Percentiles rank a stretch among this genome's conserved stretches.
Conservation (phyloP, 1,139 yeast species). For the Saccharomyces hybrid region DNA sequence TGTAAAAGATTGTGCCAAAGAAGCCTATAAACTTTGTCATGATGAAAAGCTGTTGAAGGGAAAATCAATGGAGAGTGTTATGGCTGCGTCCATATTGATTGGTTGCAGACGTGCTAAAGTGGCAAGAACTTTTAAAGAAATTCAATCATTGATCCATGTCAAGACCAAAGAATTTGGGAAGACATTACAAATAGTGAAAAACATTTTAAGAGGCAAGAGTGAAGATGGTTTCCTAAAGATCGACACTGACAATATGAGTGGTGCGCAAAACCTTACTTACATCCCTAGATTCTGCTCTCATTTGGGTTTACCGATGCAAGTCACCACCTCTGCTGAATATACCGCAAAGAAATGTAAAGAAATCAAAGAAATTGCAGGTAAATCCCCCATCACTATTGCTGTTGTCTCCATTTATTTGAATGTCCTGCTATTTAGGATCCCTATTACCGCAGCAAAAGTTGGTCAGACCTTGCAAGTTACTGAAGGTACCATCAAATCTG, state of each 20-base stretch:
- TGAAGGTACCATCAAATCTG: constrained; percentile 93
- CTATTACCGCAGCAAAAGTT: constrained; percentile 62
- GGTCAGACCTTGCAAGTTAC: constrained; percentile 96
- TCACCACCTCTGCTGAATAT: constrained; percentile 88
- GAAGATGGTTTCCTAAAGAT: constrained; percentile 35
- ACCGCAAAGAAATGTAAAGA: constrained; percentile 86
- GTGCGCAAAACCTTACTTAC: constrained; percentile 88
- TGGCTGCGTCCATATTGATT: constrained; percentile 92
- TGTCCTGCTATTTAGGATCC: constrained; percentile 68
- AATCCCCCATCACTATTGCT: constrained; percentile 95
- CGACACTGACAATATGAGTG: constrained; percentile 55
- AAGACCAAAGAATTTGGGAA: constrained; percentile 92
- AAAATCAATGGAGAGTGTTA: constrained; percentile 84
- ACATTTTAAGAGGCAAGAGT: constrained; percentile 60
- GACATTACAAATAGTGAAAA: constrained; percentile 74
- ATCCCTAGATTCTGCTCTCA: constrained; percentile 95
- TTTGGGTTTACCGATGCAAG: constrained; percentile 75
- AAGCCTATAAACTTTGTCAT: constrained; percentile 84
- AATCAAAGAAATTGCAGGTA: constrained; percentile 89
- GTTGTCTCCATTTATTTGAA: constrained; percentile 97
- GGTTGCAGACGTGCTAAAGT: constrained; percentile 94
- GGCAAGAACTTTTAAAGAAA: constrained; percentile 91
- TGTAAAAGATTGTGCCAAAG: constrained; percentile 96
- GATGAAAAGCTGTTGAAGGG: constrained; percentile 86
- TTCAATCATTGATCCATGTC: constrained; percentile 89